Evolutionary conservation across 106 monocot genomes (phyloP).

Genomic region (Posidonia australis): DNA sequence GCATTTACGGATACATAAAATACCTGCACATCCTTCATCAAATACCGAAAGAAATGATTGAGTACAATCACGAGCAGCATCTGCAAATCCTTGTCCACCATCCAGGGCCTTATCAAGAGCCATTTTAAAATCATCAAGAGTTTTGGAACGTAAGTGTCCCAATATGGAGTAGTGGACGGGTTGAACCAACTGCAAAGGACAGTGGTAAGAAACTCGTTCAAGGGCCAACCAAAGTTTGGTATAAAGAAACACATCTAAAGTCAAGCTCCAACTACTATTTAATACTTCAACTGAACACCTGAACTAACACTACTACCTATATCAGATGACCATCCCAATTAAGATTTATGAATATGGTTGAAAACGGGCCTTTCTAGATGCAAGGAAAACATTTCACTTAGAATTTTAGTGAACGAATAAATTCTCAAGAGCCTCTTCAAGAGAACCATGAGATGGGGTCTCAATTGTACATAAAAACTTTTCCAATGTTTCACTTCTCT

Average conservation of each 20-base stretch:
- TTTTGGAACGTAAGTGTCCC: slow-evolving; percentile 65
- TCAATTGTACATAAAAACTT: too few relatives aligned
- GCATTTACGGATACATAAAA: background rate
- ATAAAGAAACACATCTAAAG: too few relatives aligned
- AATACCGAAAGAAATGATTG: slow-evolving; percentile 48
- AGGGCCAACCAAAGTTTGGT: too few relatives aligned
- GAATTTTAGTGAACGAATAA: too few relatives aligned
- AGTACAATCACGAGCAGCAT: slow-evolving; percentile 51
- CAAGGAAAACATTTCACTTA: too few relatives aligned
- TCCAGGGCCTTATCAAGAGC: slow-evolving; percentile 59
- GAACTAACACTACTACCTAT: background rate
- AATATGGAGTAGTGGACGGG: slow-evolving; percentile 64
- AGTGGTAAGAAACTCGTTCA: background rate
- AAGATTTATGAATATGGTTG: too few relatives aligned
- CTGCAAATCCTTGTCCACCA: slow-evolving; percentile 75
- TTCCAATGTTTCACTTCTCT: too few relatives aligned
- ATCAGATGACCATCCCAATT: background rate
- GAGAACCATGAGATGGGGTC: too few relatives aligned
- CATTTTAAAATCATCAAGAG: slow-evolving; percentile 62
- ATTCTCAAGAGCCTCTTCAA: too few relatives aligned
- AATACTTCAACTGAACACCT: background rate
- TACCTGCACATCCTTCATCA: slow-evolving; percentile 81
- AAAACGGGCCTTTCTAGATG: too few relatives aligned
- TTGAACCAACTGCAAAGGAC: slow-evolving; percentile 53
- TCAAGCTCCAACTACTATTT: too few relatives aligned